A percentile compares a stretch with the other conserved stretches of the same genome.
phyloP scores from a whole-genome alignment of 2,329 filamentous ascomycete genomes.

The Nectriaceae sp. region DNA sequence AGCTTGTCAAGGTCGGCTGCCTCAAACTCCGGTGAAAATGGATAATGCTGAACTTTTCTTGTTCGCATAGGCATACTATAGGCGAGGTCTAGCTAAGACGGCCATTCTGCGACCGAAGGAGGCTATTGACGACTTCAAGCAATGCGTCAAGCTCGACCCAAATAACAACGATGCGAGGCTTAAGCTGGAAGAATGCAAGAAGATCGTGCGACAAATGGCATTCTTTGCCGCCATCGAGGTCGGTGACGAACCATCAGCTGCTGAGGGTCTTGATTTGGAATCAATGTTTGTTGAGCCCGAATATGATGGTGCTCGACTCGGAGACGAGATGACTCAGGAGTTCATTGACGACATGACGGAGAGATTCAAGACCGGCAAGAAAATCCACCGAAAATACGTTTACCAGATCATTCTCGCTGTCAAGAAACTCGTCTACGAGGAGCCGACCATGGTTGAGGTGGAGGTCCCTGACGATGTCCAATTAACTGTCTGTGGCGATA shows the following conservation, averaged over 20 bases:
- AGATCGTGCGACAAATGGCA: slow-evolving; percentile 86
- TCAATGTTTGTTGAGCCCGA: slow-evolving; percentile 77
- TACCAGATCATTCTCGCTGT: slow-evolving; percentile 94
- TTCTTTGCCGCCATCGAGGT: slow-evolving; percentile 96
- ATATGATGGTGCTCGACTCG: slow-evolving; percentile 83
- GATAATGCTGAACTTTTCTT: slow-evolving; percentile 8
- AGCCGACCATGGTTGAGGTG: slow-evolving; percentile 96
- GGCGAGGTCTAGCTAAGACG: slow-evolving; percentile 86
- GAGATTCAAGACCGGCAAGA: slow-evolving; percentile 94
- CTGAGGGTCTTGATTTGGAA: slow-evolving; percentile 86
- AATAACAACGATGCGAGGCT: slow-evolving; percentile 87
- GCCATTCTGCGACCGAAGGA: slow-evolving; percentile 88
- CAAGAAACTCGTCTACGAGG: slow-evolving; percentile 85
- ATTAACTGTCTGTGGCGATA: slow-evolving; percentile 95
- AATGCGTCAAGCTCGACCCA: slow-evolving; percentile 85
- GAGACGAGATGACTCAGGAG: slow-evolving; percentile 86
- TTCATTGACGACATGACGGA: slow-evolving; percentile 98
- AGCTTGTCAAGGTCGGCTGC: slow-evolving; percentile 77
- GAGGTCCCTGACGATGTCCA: slow-evolving; percentile 75
- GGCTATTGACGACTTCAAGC: slow-evolving; percentile 88
- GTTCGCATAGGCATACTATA: slow-evolving; percentile 77
- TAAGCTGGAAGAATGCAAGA: slow-evolving; percentile 91
- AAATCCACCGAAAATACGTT: slow-evolving; percentile 92
- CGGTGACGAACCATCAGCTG: slow-evolving; percentile 86
- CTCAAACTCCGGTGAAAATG: slow-evolving; percentile 4